Percentiles rank a stretch among this genome's conserved stretches.
Conservation (phyloP, 805 yeast genomes). For the Zygosaccharomyces gambellarensis region DNA sequence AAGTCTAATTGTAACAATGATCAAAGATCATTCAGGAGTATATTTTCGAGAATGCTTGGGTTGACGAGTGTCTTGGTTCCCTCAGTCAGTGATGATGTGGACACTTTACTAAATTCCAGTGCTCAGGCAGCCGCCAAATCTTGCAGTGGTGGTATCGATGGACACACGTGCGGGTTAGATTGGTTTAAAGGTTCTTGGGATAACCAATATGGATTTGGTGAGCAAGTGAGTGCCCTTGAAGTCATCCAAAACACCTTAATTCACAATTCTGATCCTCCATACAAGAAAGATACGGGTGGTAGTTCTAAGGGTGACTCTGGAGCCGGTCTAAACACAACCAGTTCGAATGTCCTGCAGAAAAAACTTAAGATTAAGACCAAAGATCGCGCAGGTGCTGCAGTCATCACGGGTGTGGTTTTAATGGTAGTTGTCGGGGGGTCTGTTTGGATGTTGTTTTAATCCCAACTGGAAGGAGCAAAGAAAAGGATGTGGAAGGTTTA, state of each 20-base stretch:
- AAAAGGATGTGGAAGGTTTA: not conserved
- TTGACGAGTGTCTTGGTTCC: constrained; percentile 54
- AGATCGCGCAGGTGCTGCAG: constrained; percentile 87
- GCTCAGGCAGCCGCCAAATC: constrained; percentile 67
- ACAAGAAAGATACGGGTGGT: constrained; percentile 49
- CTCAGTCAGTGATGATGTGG: constrained; percentile 40
- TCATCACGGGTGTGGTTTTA: constrained; percentile 72
- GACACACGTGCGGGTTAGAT: constrained; percentile 68
- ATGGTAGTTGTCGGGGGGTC: constrained; percentile 58
- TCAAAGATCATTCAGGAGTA: constrained; percentile 71
- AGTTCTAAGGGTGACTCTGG: constrained; percentile 50
- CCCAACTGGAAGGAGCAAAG: not conserved
- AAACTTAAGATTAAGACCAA: constrained; percentile 47
- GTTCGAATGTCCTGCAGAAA: constrained; percentile 35
- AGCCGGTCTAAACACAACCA: constrained; percentile 44
- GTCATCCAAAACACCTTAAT: constrained; percentile 48
- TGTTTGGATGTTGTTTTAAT: constrained; percentile 68
- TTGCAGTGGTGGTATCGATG: constrained; percentile 70
- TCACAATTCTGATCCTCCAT: constrained; percentile 47
- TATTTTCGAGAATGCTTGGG: constrained; percentile 60
- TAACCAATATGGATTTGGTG: constrained; percentile 67
- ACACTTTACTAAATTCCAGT: constrained; percentile 41
- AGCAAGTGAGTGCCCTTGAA: constrained; percentile 72
- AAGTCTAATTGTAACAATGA: constrained; percentile 57
- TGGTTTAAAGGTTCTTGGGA: constrained; percentile 63